Conservation (phyloP, 139 green algal genomes). For the Pleodorina starrii region DNA sequence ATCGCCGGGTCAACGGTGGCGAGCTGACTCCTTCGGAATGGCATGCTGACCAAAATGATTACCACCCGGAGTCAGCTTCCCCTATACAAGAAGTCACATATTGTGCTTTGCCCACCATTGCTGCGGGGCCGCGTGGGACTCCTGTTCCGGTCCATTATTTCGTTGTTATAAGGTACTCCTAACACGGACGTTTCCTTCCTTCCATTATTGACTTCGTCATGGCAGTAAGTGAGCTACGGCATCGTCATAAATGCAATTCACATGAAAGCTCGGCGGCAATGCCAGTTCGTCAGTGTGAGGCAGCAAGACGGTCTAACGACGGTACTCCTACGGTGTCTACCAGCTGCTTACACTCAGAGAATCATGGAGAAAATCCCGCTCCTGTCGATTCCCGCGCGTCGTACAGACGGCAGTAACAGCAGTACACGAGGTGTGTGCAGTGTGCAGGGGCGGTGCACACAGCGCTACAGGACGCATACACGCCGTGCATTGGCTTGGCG, state of each 20-base stretch:
- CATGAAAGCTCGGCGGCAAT: not conserved
- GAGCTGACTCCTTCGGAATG: not conserved
- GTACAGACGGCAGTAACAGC: not conserved
- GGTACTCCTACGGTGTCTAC: too few relatives aligned
- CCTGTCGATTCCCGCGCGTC: not conserved
- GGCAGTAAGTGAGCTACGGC: not conserved
- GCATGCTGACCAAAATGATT: slow-evolving; percentile 6
- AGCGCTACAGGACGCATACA: too few relatives aligned
- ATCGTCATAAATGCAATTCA: not conserved
- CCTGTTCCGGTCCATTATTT: slow-evolving; percentile 33
- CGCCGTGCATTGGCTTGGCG: too few relatives aligned
- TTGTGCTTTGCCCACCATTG: slow-evolving; percentile 13
- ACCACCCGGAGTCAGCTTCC: not conserved
- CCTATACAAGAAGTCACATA: not conserved
- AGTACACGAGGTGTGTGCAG: not conserved
- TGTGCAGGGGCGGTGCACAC: too few relatives aligned
- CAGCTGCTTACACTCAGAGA: too few relatives aligned
- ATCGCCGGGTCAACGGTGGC: not conserved
- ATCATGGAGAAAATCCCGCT: not conserved
- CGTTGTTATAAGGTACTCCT: slow-evolving; percentile 22
- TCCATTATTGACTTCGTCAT: not conserved
- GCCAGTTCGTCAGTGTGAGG: not conserved
- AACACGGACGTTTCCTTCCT: not conserved
- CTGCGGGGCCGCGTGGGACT: slow-evolving; percentile 18
- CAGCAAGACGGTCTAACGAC: not conserved